Evolutionary conservation across 306 rosid genomes (phyloP).

Genomic region (cucumber (Cucumis sativus)): DNA sequence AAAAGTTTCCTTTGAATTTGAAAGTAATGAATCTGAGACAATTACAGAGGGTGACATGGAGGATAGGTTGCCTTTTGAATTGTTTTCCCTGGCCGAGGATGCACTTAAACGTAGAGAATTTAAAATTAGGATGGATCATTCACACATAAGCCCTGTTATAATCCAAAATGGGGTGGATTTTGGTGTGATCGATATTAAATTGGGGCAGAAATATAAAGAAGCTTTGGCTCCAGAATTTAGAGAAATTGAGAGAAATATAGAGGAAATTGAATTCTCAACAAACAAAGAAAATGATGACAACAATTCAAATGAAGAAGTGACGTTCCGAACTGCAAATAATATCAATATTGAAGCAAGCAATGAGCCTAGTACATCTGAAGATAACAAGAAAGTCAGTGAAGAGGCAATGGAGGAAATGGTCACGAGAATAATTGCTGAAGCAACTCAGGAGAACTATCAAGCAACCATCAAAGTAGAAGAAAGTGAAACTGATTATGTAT

Average conservation of each 20-base stretch:
- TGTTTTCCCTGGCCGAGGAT: constrained; percentile 21
- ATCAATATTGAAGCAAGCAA: constrained; percentile 24
- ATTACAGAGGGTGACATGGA: constrained; percentile 19
- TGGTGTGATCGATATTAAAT: constrained; percentile 21
- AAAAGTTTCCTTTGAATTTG: constrained; percentile 19
- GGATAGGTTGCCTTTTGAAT: constrained; percentile 24
- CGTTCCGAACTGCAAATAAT: constrained; percentile 10
- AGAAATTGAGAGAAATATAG: constrained; percentile 13
- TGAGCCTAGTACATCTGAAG: constrained; percentile 26
- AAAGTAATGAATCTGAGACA: constrained; percentile 17
- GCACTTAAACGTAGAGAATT: constrained; percentile 20
- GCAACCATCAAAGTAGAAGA: constrained; percentile 1
- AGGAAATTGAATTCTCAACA: constrained; percentile 27
- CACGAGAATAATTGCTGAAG: constrained; percentile 12
- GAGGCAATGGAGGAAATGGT: constrained; percentile 21
- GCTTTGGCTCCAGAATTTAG: constrained; percentile 24
- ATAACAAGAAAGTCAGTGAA: constrained; percentile 13
- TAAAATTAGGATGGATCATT: constrained; percentile 20
- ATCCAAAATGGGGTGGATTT: constrained; percentile 14
- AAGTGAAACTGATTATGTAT: background rate
- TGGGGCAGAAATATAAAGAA: constrained; percentile 28
- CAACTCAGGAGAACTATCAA: constrained; percentile 20
- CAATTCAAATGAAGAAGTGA: constrained; percentile 27
- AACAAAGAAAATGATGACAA: constrained; percentile 23
- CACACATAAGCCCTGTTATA: constrained; percentile 11